phyloP scores from a whole-genome alignment of 192 early-diverging fungal species.

The Mortierella antarctica region DNA sequence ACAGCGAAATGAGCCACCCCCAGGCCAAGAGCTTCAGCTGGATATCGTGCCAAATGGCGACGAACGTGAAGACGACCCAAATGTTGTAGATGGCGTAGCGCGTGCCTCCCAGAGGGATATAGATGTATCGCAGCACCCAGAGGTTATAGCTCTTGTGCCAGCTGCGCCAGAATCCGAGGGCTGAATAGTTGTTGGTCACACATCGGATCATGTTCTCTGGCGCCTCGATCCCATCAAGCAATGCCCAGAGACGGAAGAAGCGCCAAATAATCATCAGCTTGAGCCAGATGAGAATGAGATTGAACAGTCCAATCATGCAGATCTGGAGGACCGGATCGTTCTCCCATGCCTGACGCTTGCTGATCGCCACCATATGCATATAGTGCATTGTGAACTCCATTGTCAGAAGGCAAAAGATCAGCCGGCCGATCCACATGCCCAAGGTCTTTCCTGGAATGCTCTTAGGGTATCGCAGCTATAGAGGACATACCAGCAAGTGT shows the following conservation, averaged over 20 bases:
- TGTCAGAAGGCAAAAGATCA: constrained; percentile 68
- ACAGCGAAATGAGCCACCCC: constrained; percentile 90
- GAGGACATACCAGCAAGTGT: not conserved
- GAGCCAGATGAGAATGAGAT: constrained; percentile 93
- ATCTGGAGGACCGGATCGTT: constrained; percentile 84
- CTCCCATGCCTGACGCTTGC: constrained; percentile 87
- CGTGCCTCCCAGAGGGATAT: constrained; percentile 91
- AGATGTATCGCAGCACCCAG: constrained; percentile 91
- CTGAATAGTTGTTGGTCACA: constrained; percentile 96
- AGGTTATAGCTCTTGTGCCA: constrained; percentile 97
- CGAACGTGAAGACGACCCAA: constrained; percentile 94
- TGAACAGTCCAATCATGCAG: constrained; percentile 88
- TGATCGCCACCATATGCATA: constrained; percentile 92
- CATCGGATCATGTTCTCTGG: constrained; percentile 97
- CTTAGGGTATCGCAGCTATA: constrained; percentile 67
- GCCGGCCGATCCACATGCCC: constrained; percentile 74
- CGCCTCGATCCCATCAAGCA: constrained; percentile 89
- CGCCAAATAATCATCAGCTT: constrained; percentile 95
- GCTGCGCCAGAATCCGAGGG: constrained; percentile 93
- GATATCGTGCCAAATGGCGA: constrained; percentile 98
- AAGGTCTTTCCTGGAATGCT: constrained; percentile 42
- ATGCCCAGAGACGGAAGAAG: constrained; percentile 96
- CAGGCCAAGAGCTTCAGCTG: constrained; percentile 85
- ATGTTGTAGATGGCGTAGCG: constrained; percentile 78
- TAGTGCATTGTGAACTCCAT: constrained; percentile 94